phyloP scores from a whole-genome alignment of 164 flowering plant genomes.

The Vitis rotundifolia region DNA sequence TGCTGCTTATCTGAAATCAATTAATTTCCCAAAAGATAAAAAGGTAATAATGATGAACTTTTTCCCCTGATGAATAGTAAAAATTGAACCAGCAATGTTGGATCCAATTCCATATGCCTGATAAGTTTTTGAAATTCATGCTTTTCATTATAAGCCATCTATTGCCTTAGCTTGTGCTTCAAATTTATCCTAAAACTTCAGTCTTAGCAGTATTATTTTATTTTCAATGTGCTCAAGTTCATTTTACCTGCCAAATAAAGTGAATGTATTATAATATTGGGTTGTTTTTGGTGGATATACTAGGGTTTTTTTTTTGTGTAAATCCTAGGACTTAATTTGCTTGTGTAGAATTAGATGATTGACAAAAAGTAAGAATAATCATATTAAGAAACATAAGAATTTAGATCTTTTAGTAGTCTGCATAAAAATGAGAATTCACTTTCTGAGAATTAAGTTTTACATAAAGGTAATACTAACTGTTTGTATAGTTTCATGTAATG shows the following conservation, averaged over 20 bases:
- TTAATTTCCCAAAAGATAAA: slow-evolving; percentile 91
- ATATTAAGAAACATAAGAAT: too few relatives aligned
- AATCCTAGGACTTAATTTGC: too few relatives aligned
- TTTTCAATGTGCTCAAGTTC: background rate
- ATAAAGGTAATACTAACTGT: too few relatives aligned
- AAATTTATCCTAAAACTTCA: background rate
- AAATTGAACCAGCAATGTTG: background rate
- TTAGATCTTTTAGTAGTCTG: too few relatives aligned
- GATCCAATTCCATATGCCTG: background rate
- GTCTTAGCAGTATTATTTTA: background rate
- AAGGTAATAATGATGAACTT: slow-evolving; percentile 47
- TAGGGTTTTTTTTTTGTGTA: too few relatives aligned
- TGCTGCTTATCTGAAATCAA: slow-evolving; percentile 89
- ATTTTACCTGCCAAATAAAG: background rate
- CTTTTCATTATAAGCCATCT: slow-evolving; percentile 4
- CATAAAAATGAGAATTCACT: too few relatives aligned
- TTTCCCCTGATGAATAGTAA: too few relatives aligned
- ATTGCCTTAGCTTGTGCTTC: background rate
- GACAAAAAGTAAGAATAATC: too few relatives aligned
- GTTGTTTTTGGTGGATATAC: background rate
- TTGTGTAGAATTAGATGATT: too few relatives aligned
- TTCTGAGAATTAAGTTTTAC: too few relatives aligned
- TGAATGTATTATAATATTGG: background rate
- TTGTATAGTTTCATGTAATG: too few relatives aligned
- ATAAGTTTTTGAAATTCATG: background rate